Evolutionary conservation across 331 rosid species (phyloP).

Genomic region (Rhamnella rubrinervis): DNA sequence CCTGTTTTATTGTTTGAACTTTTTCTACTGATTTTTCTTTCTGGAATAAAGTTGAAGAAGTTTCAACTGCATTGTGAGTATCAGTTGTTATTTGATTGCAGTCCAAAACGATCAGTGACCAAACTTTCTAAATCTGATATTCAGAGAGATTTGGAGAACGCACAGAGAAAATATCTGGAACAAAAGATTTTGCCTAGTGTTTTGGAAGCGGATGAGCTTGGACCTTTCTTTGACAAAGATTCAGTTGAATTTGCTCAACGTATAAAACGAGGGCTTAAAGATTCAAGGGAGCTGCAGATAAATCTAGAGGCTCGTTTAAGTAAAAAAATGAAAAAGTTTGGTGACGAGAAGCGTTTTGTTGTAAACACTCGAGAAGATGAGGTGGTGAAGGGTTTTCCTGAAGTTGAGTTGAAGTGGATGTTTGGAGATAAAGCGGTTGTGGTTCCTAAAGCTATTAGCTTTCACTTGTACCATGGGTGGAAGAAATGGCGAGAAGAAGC

Average conservation of each 20-base stretch:
- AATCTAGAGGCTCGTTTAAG: constrained; percentile 58
- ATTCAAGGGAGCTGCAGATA: constrained; percentile 72
- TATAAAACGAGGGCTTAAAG: constrained; percentile 60
- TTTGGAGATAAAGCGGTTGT: constrained; percentile 84
- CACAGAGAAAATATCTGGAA: constrained; percentile 68
- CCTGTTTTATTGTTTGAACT: not conserved
- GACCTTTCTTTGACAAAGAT: constrained; percentile 53
- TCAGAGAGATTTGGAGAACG: constrained; percentile 77
- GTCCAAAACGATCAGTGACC: constrained; percentile 49
- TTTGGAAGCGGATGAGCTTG: constrained; percentile 64
- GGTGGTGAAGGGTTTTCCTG: constrained; percentile 86
- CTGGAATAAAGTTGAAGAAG: not conserved
- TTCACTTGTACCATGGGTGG: constrained; percentile 89
- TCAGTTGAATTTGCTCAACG: constrained; percentile 58
- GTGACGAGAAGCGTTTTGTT: constrained; percentile 60
- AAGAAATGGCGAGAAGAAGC: constrained; percentile 91
- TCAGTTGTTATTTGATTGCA: constrained; percentile 46
- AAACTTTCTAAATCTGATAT: constrained; percentile 68
- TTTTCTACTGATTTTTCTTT: not conserved
- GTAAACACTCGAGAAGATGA: constrained; percentile 69
- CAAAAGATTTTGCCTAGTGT: constrained; percentile 69
- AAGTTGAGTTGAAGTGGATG: constrained; percentile 84
- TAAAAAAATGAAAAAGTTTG: constrained; percentile 64
- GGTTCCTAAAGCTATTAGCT: constrained; percentile 74
- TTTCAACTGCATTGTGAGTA: constrained; percentile 13